Evolutionary conservation across 2,329 filamentous ascomycete species (phyloP).

Genomic region (Thielaviopsis punctulata): DNA sequence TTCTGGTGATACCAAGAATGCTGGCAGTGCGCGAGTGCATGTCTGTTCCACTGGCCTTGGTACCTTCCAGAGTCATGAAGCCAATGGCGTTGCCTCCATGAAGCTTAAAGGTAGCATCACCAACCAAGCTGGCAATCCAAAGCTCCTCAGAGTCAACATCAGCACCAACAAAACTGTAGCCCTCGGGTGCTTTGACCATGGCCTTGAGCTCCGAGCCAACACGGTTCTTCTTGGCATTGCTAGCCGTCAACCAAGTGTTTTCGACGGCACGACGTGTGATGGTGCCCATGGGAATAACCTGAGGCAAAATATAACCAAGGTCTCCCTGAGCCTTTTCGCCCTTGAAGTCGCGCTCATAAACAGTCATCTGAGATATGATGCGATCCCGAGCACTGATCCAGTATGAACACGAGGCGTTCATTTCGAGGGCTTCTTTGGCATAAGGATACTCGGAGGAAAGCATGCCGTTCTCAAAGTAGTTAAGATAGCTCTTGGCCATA

Average conservation of each 20-base stretch:
- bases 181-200: constrained; percentile 82
- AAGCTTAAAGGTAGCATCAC: constrained; percentile 84
- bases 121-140: constrained; percentile 92
- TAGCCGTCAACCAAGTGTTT: constrained; percentile 95
- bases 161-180: constrained; percentile 86
- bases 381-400: constrained; percentile 94
- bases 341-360: constrained; percentile 52
- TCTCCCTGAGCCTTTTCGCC: constrained; percentile 14
- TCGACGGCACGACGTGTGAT: constrained; percentile 88
- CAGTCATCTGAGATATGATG: constrained; percentile 88
- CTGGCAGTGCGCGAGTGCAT: constrained; percentile 82
- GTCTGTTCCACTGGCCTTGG: constrained; percentile 85
- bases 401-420: constrained; percentile 98
- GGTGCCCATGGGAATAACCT: constrained; percentile 96
- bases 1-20: constrained; percentile 85
- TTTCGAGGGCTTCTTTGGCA: constrained; percentile 86
- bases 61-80: constrained; percentile 97
- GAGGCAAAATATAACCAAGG: constrained; percentile 72
- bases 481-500: constrained; percentile 75
- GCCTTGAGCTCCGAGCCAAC: constrained; percentile 94
- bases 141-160: constrained; percentile 96
- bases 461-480: constrained; percentile 79
- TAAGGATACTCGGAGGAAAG: constrained; percentile 77
- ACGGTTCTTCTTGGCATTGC: constrained; percentile 89
- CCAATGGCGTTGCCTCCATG: constrained; percentile 95